phyloP scores from a whole-genome alignment of 2,329 filamentous ascomycete species.

The Trichoderma oligosporum region DNA sequence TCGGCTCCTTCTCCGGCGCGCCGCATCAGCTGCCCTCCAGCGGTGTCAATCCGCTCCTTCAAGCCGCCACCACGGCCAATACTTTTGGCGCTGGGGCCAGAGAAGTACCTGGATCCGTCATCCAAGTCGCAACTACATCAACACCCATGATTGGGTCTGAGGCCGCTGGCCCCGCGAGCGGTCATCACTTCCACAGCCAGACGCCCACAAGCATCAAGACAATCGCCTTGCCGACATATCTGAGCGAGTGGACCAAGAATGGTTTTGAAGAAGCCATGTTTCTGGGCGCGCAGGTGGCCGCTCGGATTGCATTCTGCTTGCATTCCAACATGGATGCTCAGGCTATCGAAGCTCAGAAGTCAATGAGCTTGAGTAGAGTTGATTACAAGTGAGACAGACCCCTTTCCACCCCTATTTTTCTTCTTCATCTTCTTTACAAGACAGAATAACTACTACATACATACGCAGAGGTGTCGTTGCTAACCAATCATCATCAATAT shows the following conservation, averaged over 20 bases:
- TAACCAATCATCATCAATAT: slow-evolving; percentile 25
- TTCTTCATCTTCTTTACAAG: too few species aligned
- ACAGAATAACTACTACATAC: too few species aligned
- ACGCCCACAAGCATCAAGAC: slow-evolving; percentile 83
- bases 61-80: slow-evolving; percentile 79
- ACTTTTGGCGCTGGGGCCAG: slow-evolving; percentile 46
- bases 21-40: slow-evolving; percentile 54
- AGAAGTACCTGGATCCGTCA: slow-evolving; percentile 32
- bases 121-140: slow-evolving; percentile 36
- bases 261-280: slow-evolving; percentile 79
- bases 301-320: slow-evolving; percentile 56
- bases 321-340: slow-evolving; percentile 53
- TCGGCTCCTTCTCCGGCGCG: slow-evolving; percentile 53
- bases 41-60: slow-evolving; percentile 82
- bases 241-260: slow-evolving; percentile 84
- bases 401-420: not conserved
- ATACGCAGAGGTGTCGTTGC: not conserved
- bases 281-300: slow-evolving; percentile 81
- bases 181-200: slow-evolving; percentile 58
- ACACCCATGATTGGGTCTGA: slow-evolving; percentile 42
- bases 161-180: slow-evolving; percentile 34
- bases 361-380: slow-evolving; percentile 55
- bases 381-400: slow-evolving; percentile 56
- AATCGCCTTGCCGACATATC: slow-evolving; percentile 75
- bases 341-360: slow-evolving; percentile 49